phyloP scores from a whole-genome alignment of 2,329 filamentous ascomycete species.

The Alternaria postmessia region DNA sequence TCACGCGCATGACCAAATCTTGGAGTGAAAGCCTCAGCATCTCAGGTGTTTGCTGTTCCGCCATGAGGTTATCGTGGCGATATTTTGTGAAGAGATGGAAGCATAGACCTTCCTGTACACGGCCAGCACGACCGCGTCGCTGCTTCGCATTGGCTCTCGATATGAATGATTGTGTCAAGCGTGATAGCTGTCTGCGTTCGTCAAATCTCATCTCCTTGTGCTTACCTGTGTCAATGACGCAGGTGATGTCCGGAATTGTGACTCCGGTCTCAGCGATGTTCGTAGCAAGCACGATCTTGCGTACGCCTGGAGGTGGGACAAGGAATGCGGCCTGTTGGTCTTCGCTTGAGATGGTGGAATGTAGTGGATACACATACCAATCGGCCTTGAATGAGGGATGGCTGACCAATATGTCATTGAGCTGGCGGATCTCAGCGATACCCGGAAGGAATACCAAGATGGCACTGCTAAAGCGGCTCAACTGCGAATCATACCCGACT shows the following conservation, averaged over 20 bases:
- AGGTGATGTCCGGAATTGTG: slow-evolving; percentile 97
- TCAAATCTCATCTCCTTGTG: slow-evolving; percentile 98
- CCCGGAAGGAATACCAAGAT: slow-evolving; percentile 95
- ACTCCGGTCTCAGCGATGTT: slow-evolving; percentile 99
- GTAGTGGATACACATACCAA: slow-evolving; percentile 89
- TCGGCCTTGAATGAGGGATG: slow-evolving; percentile 76
- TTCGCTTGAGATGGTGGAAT: slow-evolving; percentile 94
- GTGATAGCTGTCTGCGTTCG: slow-evolving; percentile 87
- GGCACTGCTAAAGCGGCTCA: slow-evolving; percentile 81
- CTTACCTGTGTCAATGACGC: slow-evolving; percentile 95
- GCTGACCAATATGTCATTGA: slow-evolving; percentile 85
- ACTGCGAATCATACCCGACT: slow-evolving; percentile 74
- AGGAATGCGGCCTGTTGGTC: slow-evolving; percentile 95
- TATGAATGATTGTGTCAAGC: slow-evolving; percentile 93
- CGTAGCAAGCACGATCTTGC: slow-evolving; percentile 95
- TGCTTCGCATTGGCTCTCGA: slow-evolving; percentile 96
- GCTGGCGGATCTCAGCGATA: slow-evolving; percentile 86
- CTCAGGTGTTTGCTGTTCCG: slow-evolving; percentile 93
- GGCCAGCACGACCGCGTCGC: slow-evolving; percentile 88
- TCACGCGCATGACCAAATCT: slow-evolving; percentile 93
- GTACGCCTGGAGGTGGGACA: slow-evolving; percentile 78
- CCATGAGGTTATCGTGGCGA: slow-evolving; percentile 83
- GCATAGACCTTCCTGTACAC: slow-evolving; percentile 93
- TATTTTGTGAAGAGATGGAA: slow-evolving; percentile 95
- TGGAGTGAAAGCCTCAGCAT: slow-evolving; percentile 94